Evolutionary conservation across 2,329 filamentous ascomycete species (phyloP), one percentile per base, ranked within the genome.

Genomic region (Penicillium sp.): DNA sequence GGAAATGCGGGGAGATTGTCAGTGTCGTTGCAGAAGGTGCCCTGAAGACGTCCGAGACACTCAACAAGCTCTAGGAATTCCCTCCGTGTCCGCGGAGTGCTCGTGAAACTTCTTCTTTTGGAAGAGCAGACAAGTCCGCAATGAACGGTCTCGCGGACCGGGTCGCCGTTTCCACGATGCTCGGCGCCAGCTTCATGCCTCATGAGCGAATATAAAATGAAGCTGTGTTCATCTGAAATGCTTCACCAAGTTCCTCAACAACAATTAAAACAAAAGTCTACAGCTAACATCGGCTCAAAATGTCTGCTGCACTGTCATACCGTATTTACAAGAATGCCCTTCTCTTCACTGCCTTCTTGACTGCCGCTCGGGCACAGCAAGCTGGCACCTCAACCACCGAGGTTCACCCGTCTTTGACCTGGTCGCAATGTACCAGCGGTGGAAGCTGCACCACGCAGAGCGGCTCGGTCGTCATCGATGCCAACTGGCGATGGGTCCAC

Each of bases 401-500:
- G 60, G 65, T 55, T 29, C 84, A 86, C 68, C 85, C 84, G 19
- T 57, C 76, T 27, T 72, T 87, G 65, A 77, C 71, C 55, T 85
- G 82, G 80, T 75, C 80, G 58, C 77, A 76, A 59, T 87, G 84
- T 73, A 78, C 81, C 33, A 67, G 73, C 24, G 75, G 72, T 55
- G 82, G 82, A 51, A 74, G 73, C 35, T 87, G 84, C 76, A 79
- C 74, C 24, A 84, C 70, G 2, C 81, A 82, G 62, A 65, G 68
- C 37, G 83, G 80, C 43, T 80, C 78, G 31, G 76, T 87, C 50
- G 82, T 82, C 53, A 72, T 87, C 63, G 83, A 86, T 65, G 65
- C 81, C 59, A 85, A 85, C 74, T 86, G 83, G 82, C 78, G 83
- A 50, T 86, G 83, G 83, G 69, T 84, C 51, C 82, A 85, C 70